A percentile compares a stretch with the other conserved stretches of the same genome.
Evolutionary conservation across 2,329 filamentous ascomycete species (phyloP).

Genomic region (Xylaria polymorpha): DNA sequence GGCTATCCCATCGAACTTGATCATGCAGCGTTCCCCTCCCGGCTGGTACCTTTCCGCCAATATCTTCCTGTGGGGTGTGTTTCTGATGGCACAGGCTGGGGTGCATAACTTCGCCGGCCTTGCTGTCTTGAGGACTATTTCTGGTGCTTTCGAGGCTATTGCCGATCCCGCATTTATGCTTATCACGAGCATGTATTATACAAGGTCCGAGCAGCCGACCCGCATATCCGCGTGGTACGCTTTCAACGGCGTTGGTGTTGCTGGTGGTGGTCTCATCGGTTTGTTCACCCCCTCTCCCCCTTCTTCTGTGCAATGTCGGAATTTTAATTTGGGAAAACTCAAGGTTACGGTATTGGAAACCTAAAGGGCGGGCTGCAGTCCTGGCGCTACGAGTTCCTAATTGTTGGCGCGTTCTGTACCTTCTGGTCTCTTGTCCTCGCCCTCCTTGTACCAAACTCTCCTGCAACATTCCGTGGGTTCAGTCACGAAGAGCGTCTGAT

Average conservation of each 20-base stretch:
- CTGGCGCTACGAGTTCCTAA: constrained; percentile 24
- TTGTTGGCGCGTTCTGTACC: constrained; percentile 17
- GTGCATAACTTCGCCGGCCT: constrained; percentile 41
- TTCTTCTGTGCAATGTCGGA: not conserved
- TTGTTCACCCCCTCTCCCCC: not conserved
- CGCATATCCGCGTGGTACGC: constrained; percentile 24
- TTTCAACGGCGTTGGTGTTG: constrained; percentile 20
- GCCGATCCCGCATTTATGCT: constrained; percentile 43
- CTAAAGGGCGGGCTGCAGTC: constrained; percentile 17
- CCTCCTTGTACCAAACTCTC: constrained; percentile 19
- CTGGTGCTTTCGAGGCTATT: constrained; percentile 43
- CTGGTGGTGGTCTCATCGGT: constrained; percentile 22
- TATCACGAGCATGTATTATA: constrained; percentile 46
- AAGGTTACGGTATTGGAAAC: constrained; percentile 17
- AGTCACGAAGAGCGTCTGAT: constrained; percentile 15
- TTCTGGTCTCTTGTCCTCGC: constrained; percentile 15
- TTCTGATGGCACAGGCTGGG: constrained; percentile 43
- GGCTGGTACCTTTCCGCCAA: constrained; percentile 53
- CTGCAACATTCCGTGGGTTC: constrained; percentile 10
- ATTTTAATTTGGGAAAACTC: not conserved
- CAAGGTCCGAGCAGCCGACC: constrained; percentile 43
- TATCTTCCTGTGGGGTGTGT: constrained; percentile 56
- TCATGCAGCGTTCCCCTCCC: constrained; percentile 50
- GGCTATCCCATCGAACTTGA: constrained; percentile 56
- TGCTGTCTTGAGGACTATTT: constrained; percentile 38